Conservation (phyloP, 2,329 filamentous ascomycete genomes). For the Ceratocystis eucalypticola region DNA sequence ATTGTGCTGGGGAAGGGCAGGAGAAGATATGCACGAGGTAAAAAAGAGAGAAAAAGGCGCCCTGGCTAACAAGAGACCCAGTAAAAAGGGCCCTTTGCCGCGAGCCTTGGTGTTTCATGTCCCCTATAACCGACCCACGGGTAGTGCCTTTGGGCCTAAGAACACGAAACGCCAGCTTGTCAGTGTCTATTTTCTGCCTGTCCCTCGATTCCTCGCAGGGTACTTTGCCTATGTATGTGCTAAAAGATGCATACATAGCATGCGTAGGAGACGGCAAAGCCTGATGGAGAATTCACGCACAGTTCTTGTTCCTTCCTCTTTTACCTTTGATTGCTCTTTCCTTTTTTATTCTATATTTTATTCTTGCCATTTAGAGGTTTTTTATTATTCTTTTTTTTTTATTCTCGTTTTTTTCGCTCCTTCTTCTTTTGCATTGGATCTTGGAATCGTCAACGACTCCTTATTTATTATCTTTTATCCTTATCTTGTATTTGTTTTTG, state of each 20-base stretch:
- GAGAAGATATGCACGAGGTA: background rate
- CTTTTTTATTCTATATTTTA: background rate
- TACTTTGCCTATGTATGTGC: background rate
- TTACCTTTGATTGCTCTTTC: background rate
- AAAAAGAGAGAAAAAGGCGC: no score
- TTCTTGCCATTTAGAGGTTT: background rate
- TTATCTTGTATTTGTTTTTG: no score
- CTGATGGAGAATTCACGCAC: background rate
- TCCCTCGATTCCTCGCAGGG: background rate
- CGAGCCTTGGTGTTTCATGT: slow-evolving; percentile 14
- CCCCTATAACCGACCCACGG: slow-evolving; percentile 4
- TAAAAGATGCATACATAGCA: background rate
- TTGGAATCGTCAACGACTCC: background rate
- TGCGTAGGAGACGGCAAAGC: background rate
- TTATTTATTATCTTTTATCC: background rate
- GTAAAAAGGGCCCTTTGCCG: slow-evolving; percentile 9
- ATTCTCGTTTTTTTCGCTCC: background rate
- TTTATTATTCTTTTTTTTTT: background rate
- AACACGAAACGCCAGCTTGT: slow-evolving; percentile 13
- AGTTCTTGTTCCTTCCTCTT: background rate
- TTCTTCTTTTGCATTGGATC: background rate
- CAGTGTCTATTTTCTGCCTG: slow-evolving; percentile 1
- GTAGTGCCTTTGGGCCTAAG: slow-evolving; percentile 6
- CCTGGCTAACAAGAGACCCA: background rate
- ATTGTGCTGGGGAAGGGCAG: background rate